Base-by-base conservation (phyloP, 495 filamentous ascomycete species). In the Talaromyces proteolyticus region DNA sequence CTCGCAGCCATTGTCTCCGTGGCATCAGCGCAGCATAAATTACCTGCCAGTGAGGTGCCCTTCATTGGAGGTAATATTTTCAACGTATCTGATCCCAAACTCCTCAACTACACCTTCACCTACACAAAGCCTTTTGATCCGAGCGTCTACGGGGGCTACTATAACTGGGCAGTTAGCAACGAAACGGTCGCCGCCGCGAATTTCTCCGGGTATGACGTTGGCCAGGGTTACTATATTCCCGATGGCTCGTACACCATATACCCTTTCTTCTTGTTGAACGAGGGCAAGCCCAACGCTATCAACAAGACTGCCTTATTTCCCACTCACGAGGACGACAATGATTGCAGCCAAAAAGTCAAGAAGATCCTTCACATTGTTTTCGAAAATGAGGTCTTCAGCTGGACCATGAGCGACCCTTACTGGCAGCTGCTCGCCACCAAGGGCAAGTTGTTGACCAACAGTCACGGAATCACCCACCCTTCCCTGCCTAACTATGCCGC, bases 291-390 rank as follows among this genome's bases (percentile, higher is more conserved):
- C 38, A 54, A 54, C 44, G 14, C 43, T 0, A 50, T 49, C 41
- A 47, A 26, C 25, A 39, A 34, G 14, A 16, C 40, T 22, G 34
- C 23, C 6, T 19, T 43, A 3, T 43, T 44, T 39, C 6, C 2
- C 4, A 7, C 18, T n/a, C 42, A 23, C 40, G 1, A 2, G 22
- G 37, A 37, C 18, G 14, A n/a, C n/a, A n/a, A n/a, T n/a, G n/a
- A n/a, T n/a, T n/a, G 25, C 25, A 12, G 12, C 6, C 25, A 5
- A 5, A 29, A 12, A 42, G 38, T 57, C 51, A 54, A 57, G 52
- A 57, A 57, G 51, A 51, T 57, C 46, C 51, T 57, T 8, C 54
- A 57, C 36, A 26, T 57, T 12, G 25, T 57, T 46, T 57, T 57
- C 46, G 54, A 57, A 41, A 57, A 57, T 23, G 51, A 57, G 34